Conservation (phyloP, 2,329 filamentous ascomycete species). For the Nigrospora osmanthi region DNA sequence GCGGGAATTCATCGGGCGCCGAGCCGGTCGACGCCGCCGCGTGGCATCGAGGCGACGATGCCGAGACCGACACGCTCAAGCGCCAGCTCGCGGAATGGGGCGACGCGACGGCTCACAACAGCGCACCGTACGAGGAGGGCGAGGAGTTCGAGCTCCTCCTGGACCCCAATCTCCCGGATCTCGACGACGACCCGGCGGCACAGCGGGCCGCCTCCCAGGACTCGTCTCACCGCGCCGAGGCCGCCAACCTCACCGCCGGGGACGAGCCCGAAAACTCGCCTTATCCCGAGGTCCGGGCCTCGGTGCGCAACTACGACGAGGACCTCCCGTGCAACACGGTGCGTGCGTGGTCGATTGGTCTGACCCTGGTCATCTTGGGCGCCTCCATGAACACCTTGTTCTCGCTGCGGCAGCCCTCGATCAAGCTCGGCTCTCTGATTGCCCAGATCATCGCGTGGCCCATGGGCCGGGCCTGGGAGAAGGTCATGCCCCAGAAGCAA, state of each 20-base stretch:
- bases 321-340: constrained; percentile 59
- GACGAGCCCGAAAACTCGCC: constrained; percentile 50
- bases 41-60: neutral
- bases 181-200: constrained; percentile 31
- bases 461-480: constrained; percentile 53
- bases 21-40: no score
- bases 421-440: constrained; percentile 51
- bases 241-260: constrained; percentile 22
- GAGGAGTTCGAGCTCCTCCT: constrained; percentile 51
- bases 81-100: constrained; percentile 31
- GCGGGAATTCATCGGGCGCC: no score
- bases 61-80: constrained; percentile 23
- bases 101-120: constrained; percentile 26
- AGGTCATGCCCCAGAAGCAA: constrained; percentile 39
- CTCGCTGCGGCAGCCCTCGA: constrained; percentile 53
- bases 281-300: constrained; percentile 58
- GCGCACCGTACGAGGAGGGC: constrained; percentile 30
- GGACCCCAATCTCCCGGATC: constrained; percentile 41
- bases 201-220: constrained; percentile 10
- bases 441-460: constrained; percentile 59
- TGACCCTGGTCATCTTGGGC: constrained; percentile 46
- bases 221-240: constrained; percentile 17
- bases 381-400: constrained; percentile 57
- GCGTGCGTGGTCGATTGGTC: constrained; percentile 56
- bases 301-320: constrained; percentile 57